phyloP scores from a whole-genome alignment of 768 basidiomycete genomes.

The Tricholoma sp. region DNA sequence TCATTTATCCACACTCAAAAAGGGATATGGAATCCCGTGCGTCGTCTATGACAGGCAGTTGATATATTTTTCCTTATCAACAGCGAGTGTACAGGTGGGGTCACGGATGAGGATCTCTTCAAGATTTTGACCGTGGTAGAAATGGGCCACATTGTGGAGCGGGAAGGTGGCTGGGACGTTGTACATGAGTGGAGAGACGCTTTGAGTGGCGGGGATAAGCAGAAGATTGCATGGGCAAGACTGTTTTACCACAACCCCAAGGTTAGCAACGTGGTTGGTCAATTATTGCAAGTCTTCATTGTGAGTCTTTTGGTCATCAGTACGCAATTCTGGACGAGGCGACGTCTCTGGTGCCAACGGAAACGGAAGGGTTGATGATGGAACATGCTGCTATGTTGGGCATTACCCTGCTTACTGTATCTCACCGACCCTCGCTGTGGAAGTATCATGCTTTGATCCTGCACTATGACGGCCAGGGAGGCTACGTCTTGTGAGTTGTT shows the following conservation, averaged over 20 bases:
- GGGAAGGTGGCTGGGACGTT: slow-evolving; percentile 95
- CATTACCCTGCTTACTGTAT: slow-evolving; percentile 92
- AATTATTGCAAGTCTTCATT: not conserved
- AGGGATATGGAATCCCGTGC: slow-evolving; percentile 72
- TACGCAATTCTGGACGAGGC: slow-evolving; percentile 97
- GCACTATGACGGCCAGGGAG: slow-evolving; percentile 92
- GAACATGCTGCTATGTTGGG: slow-evolving; percentile 81
- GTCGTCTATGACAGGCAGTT: slow-evolving; percentile 21
- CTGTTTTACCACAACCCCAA: slow-evolving; percentile 95
- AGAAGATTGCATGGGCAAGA: slow-evolving; percentile 95
- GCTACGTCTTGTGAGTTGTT: slow-evolving; percentile 80
- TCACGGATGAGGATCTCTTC: slow-evolving; percentile 72
- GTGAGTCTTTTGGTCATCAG: slow-evolving; percentile 31
- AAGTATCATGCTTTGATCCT: slow-evolving; percentile 85
- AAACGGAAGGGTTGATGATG: slow-evolving; percentile 95
- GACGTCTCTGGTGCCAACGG: slow-evolving; percentile 88
- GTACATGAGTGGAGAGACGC: slow-evolving; percentile 92
- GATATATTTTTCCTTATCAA: not conserved
- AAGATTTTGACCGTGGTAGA: slow-evolving; percentile 71
- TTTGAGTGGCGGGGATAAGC: slow-evolving; percentile 92
- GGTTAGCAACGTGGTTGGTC: slow-evolving; percentile 33
- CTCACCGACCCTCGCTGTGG: slow-evolving; percentile 93
- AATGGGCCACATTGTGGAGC: slow-evolving; percentile 81
- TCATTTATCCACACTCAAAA: slow-evolving; percentile 90
- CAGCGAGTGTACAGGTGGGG: slow-evolving; percentile 41